Conservation (phyloP, 495 filamentous ascomycete species). For the Daldinia loculata region DNA sequence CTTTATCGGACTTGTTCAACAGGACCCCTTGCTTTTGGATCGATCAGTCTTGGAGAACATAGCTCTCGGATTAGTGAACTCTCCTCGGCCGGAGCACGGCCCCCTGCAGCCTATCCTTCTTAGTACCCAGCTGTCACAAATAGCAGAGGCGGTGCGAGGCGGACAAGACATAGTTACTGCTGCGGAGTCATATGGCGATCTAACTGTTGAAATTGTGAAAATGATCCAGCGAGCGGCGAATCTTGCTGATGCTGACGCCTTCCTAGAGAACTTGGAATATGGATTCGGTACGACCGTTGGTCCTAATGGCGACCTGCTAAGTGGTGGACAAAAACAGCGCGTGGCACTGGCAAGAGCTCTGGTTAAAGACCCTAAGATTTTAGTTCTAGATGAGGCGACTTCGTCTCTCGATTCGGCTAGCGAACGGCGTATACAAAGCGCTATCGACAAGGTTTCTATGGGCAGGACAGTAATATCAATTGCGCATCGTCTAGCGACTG, state of each 20-base stretch:
- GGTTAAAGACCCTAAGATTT: slow-evolving; percentile 55
- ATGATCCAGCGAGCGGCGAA: slow-evolving; percentile 47
- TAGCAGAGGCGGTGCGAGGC: slow-evolving; percentile 40
- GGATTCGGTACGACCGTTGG: slow-evolving; percentile 61
- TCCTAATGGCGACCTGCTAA: slow-evolving; percentile 56
- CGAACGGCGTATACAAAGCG: slow-evolving; percentile 62
- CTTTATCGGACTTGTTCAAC: slow-evolving; percentile 69
- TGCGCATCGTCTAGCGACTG: slow-evolving; percentile 73
- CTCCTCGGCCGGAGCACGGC: slow-evolving; percentile 56
- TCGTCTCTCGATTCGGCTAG: slow-evolving; percentile 61
- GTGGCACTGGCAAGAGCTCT: slow-evolving; percentile 66
- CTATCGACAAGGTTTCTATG: slow-evolving; percentile 57
- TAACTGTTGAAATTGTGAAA: slow-evolving; percentile 44
- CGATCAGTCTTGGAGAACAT: slow-evolving; percentile 76
- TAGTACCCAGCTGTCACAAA: slow-evolving; percentile 27
- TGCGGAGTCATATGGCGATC: slow-evolving; percentile 32
- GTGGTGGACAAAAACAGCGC: slow-evolving; percentile 69
- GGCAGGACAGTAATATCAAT: slow-evolving; percentile 77
- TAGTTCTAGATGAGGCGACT: slow-evolving; percentile 68
- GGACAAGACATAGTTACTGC: slow-evolving; percentile 39
- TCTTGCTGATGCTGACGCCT: slow-evolving; percentile 52
- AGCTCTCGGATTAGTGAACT: slow-evolving; percentile 69
- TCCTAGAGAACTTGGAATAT: slow-evolving; percentile 47
- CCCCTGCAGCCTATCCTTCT: slow-evolving; percentile 41
- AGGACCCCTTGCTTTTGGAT: slow-evolving; percentile 71